Evolutionary conservation across 306 rosid species (phyloP), one percentile per base, ranked within the genome.

Genomic region (Fragaria vesca): DNA sequence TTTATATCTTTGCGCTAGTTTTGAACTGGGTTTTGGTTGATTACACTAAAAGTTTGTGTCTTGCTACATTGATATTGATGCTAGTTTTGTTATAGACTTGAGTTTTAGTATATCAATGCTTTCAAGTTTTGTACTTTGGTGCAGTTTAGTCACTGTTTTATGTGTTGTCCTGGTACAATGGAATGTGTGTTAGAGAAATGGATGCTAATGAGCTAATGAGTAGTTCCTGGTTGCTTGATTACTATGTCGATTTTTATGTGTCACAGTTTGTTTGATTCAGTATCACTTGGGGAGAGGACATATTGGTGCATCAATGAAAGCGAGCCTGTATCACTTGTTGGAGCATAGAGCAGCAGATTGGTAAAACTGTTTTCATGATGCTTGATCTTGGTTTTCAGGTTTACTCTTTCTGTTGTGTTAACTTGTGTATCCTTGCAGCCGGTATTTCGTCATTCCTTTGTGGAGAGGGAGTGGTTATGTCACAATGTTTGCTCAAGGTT

Each of bases 211-310:
- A 17, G 74, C 43, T 66, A 1, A 13, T 20, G 38, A 28, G 28
- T 67, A 40, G 12, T 34, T 73, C 55, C 26, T 57, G 52, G 30
- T 57, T 73, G 67, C 54, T 73, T 24, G 18, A 16, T 62, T 46
- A n/a, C 70, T 12, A 2, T 8, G 73, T n/a, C 17, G 12, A 42
- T 70, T 45, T 45, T 45, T 45, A 70, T 11, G 69, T 18, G 13
- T 51, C n/a, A 32, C 4, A 36, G 66, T 65, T 47, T 52, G 40
- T 66, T 43, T 79, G 62, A 46, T 80, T 74, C 90, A 93, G 97
- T 91, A 89, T 85, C 97, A 95, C 84, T 79, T 95, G 81, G 99
- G 97, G 84, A 93, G 97, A 85, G 96, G 96, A 67, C 97, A 95
- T 80, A 80, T 93, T 73, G 97, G 97, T 67, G 86, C 85, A 45